A percentile compares a stretch with the other conserved stretches of the same genome.
Conservation (phyloP, 2,329 filamentous ascomycete species). For the Sporothrix luriei region DNA sequence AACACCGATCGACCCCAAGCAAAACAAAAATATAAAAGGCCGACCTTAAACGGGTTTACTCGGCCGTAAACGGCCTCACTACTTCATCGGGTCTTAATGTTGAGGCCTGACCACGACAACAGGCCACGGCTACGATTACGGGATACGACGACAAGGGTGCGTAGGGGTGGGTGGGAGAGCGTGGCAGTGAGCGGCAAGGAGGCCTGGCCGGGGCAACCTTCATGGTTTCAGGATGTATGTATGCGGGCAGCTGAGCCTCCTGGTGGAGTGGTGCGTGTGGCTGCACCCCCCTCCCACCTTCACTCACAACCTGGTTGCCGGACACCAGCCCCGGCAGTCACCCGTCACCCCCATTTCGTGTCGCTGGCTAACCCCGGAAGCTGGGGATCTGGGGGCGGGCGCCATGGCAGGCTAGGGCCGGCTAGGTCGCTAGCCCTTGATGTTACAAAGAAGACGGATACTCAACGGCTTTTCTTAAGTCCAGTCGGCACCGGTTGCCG, state of each 20-base stretch:
- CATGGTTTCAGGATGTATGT: slow-evolving; percentile 1
- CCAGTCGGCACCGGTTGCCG: not conserved
- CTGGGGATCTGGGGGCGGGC: slow-evolving; percentile 10
- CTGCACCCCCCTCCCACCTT: not conserved
- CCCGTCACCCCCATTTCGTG: not conserved
- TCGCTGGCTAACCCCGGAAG: slow-evolving; percentile 1
- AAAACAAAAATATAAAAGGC: not conserved
- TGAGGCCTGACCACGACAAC: not conserved
- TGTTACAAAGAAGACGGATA: not conserved
- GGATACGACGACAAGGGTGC: not conserved
- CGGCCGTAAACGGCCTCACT: not conserved
- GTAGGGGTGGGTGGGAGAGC: not conserved
- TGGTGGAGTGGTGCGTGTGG: not conserved
- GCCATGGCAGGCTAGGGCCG: not conserved
- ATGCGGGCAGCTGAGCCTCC: slow-evolving; percentile 27
- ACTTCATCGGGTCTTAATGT: not conserved
- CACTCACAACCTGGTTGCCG: not conserved
- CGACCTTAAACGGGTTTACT: no score
- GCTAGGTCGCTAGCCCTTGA: not conserved
- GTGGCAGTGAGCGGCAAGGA: not conserved
- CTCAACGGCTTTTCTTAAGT: not conserved
- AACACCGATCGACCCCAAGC: not conserved
- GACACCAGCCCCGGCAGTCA: slow-evolving; percentile 15
- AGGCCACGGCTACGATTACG: not conserved
- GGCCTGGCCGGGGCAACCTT: not conserved